A percentile compares a stretch with the other conserved stretches of the same genome.
Evolutionary conservation across 306 rosid genomes (phyloP).

Genomic region (Trifolium dubium): DNA sequence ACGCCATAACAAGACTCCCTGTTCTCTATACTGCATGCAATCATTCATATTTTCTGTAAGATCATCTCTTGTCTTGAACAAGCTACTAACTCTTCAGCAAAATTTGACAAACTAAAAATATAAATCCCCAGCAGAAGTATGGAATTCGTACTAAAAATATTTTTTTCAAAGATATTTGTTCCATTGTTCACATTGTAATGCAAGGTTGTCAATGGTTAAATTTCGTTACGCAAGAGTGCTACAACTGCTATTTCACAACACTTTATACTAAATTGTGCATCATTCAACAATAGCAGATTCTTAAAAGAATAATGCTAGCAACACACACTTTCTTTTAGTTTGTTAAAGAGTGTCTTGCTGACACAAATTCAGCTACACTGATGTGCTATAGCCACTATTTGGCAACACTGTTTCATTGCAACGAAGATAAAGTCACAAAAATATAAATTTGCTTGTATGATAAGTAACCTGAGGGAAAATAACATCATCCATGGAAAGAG

Average conservation of each 20-base stretch:
- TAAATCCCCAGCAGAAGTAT: conserved; percentile 9
- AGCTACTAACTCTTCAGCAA: conserved; percentile 18
- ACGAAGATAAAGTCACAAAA: conserved; percentile 26
- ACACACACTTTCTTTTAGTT: too few species aligned
- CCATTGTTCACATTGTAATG: neutral
- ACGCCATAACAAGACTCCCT: conserved; percentile 89
- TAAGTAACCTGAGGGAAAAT: conserved; percentile 84
- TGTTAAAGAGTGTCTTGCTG: too few species aligned
- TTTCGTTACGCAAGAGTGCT: neutral
- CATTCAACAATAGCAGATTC: neutral
- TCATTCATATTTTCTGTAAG: conserved; percentile 31
- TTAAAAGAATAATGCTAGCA: neutral
- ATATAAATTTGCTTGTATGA: conserved; percentile 9
- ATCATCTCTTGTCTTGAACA: conserved; percentile 20
- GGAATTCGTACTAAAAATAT: conserved; percentile 2
- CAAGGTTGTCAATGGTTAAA: neutral
- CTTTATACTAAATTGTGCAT: neutral
- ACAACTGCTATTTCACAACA: neutral
- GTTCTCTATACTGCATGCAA: conserved; percentile 79
- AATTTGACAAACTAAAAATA: neutral
- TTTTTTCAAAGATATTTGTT: neutral
- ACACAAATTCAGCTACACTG: neutral
- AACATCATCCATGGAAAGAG: conserved; percentile 66
- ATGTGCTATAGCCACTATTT: neutral
- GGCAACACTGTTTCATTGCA: neutral